Evolutionary conservation across 176 grass and related monocot genomes (phyloP).

Genomic region (Aechmea fasciata): DNA sequence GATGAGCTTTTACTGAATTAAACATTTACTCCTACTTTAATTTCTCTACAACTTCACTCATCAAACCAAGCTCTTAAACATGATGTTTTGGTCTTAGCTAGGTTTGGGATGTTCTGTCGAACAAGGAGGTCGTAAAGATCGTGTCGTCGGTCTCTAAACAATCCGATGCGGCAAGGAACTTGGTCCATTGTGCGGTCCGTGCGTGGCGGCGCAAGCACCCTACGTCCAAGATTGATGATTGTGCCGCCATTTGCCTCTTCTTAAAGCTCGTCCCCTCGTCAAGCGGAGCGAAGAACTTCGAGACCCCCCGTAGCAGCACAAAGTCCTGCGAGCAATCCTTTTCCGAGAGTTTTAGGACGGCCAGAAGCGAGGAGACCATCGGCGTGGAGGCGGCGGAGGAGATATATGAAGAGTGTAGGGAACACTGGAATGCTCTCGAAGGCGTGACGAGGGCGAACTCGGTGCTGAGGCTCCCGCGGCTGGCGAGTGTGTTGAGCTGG

Average conservation of each 20-base stretch:
- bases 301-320: background rate
- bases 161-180: conserved; percentile 42
- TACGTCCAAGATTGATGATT: conserved; percentile 73
- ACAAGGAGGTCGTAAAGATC: conserved; percentile 58
- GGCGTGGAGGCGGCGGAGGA: background rate
- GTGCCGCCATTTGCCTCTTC: conserved; percentile 62
- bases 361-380: conserved; percentile 15
- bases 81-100: conserved; percentile 14
- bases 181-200: conserved; percentile 47
- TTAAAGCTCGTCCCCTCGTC: conserved; percentile 19
- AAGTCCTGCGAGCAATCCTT: conserved; percentile 11
- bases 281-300: background rate
- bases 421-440: conserved; percentile 42
- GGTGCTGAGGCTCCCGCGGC: conserved; percentile 42
- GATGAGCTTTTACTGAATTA: conserved; percentile 9
- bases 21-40: background rate
- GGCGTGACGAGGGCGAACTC: conserved; percentile 57
- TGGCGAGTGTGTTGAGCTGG: conserved; percentile 40
- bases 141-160: conserved; percentile 38
- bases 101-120: conserved; percentile 89
- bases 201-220: conserved; percentile 61
- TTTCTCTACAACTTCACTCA: background rate
- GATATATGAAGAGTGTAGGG: background rate
- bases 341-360: conserved; percentile 45
- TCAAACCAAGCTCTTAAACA: background rate